Conservation (phyloP, 768 basidiomycete species). For the Amanita fuliginea region DNA sequence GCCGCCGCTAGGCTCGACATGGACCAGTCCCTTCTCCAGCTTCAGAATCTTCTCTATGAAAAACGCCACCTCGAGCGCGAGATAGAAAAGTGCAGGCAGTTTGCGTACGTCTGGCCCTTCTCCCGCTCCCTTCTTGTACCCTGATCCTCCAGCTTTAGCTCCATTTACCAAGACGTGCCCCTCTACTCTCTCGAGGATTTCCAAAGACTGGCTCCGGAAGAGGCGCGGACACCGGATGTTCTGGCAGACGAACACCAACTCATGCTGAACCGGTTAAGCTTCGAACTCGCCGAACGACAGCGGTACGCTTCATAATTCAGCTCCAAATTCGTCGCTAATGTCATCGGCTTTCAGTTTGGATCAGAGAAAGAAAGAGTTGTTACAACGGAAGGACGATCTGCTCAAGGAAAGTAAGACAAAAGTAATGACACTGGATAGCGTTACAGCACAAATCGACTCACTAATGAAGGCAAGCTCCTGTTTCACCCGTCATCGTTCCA, state of each 20-base stretch:
- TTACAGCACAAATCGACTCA: constrained; percentile 68
- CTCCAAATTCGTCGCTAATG: constrained; percentile 3
- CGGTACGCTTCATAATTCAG: constrained; percentile 35
- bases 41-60: constrained; percentile 84
- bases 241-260: constrained; percentile 68
- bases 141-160: constrained; percentile 30
- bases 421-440: constrained; percentile 57
- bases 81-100: constrained; percentile 88
- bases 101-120: constrained; percentile 53
- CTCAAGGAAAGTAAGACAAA: constrained; percentile 75
- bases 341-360: constrained; percentile 42
- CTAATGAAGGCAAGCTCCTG: constrained; percentile 52
- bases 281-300: constrained; percentile 82
- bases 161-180: constrained; percentile 81
- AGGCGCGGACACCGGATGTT: constrained; percentile 48
- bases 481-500: constrained; percentile 1
- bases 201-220: constrained; percentile 53
- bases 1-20: constrained; percentile 78
- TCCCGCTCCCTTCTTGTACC: background rate
- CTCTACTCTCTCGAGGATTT: constrained; percentile 66
- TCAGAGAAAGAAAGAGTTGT: constrained; percentile 54
- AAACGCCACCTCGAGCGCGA: constrained; percentile 84
- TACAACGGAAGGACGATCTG: constrained; percentile 64
- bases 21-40: constrained; percentile 80
- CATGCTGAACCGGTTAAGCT: constrained; percentile 79